Percentiles rank a stretch among this genome's conserved stretches.
Conservation (phyloP, 257 asterid genomes). For the Agastache rugosa region DNA sequence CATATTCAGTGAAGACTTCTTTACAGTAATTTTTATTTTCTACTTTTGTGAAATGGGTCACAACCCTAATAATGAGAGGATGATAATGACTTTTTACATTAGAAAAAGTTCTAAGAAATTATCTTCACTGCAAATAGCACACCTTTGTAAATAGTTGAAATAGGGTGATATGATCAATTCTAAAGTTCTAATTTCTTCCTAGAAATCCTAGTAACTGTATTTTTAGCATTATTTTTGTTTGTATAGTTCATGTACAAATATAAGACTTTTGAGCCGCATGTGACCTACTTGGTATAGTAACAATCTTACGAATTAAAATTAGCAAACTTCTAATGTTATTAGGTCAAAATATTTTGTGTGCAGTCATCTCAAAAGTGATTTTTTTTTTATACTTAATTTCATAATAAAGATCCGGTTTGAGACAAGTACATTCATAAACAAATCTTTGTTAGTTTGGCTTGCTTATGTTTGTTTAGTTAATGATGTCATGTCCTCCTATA, state of each 20-base stretch:
- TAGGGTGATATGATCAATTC: too few species aligned
- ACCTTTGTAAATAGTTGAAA: neutral
- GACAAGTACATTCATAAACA: neutral
- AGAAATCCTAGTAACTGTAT: neutral
- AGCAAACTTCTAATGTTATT: neutral
- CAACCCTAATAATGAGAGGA: neutral
- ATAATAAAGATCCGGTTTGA: neutral
- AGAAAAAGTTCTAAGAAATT: neutral
- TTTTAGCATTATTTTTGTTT: neutral
- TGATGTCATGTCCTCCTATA: neutral
- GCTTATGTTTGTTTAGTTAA: neutral
- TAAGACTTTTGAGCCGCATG: neutral
- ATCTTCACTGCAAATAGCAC: neutral
- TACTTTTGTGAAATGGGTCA: neutral
- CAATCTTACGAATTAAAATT: neutral
- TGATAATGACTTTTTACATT: neutral
- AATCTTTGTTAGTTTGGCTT: neutral
- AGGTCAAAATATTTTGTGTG: neutral
- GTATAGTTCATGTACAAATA: neutral
- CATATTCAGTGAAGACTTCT: neutral
- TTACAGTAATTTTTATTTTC: neutral
- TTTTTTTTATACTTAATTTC: neutral
- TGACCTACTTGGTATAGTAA: neutral
- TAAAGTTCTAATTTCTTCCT: too few species aligned
- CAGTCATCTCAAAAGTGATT: neutral